Base-by-base conservation (phyloP, 2,329 filamentous ascomycete species). In the Cercospora citrullina region DNA sequence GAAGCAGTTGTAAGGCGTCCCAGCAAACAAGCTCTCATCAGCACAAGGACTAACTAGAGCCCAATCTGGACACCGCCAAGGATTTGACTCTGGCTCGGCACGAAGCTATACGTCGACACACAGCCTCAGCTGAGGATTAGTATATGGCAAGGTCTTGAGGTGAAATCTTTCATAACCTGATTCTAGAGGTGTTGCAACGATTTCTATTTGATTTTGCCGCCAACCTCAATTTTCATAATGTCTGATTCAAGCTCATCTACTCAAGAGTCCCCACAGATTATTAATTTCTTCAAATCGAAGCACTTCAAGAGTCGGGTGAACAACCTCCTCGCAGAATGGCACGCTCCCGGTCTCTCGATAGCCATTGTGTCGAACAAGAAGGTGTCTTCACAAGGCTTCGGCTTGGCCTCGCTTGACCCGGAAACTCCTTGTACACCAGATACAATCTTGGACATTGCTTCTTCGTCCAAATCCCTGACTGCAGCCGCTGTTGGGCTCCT, bases 401-500 rank as follows among this genome's bases (percentile, higher is more conserved):
- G 83, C 69, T 68, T 81, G 71, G 73, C 79, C 62, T 67, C 68
- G n/a, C 74, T 80, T 4, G 76, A 81, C 4, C 73, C 64, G 1
- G 76, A 75, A 5, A 80, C 76, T 0, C 75, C 78, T 0, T 81
- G 81, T 8, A 84, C 79, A 0, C 74, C 82, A 0, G 77, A 84
- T 31, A 87, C 86, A 0, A 78, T 88, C 2, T 88, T 85, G 77
- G 86, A 84, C 67, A 81, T 80, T 2, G 87, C 82, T 1, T 87
- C 85, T 51, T 87, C 82, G 1, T 87, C 85, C 21, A 89, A 89
- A 73, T 83, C 85, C 2, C 82, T 86, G 58, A 84, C 83, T 0
- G 81, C 84, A 1, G 85, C 85, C 0, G 79, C 81, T 0, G 74
- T 89, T 2, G 81, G 83, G 1, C 73, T 86, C 2, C 81, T 88